These are phyloP conservation scores for Rhododendron simsii DNA, from an alignment of 148 eudicot genomes.

Conservation along the genomic window DNA sequence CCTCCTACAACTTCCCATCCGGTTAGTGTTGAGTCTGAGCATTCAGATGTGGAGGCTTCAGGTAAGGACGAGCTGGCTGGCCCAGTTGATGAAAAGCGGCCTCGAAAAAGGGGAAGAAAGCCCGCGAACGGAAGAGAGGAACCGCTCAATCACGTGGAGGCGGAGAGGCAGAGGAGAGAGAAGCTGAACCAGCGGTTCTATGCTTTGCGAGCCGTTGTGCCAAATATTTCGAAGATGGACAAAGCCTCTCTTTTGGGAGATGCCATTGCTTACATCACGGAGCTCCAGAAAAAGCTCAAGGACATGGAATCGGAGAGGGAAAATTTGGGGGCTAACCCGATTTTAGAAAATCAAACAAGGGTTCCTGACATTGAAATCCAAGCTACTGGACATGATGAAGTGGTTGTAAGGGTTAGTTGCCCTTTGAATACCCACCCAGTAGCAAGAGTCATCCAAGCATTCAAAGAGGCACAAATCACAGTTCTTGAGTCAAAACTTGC, in stretches of 20 bases:
- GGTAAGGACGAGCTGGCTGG: conserved; percentile 42
- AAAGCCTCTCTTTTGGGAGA: conserved; percentile 93
- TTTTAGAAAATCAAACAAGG: conserved; percentile 25
- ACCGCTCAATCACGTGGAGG: conserved; percentile 87
- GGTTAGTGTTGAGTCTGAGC: conserved; percentile 46
- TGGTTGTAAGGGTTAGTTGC: conserved; percentile 55
- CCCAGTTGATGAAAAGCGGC: conserved; percentile 36
- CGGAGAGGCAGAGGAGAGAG: conserved; percentile 84
- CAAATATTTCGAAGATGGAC: conserved; percentile 93
- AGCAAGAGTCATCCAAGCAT: conserved; percentile 49
- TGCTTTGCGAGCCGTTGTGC: conserved; percentile 88
- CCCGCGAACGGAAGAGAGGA: conserved; percentile 70
- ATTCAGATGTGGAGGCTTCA: conserved; percentile 57
- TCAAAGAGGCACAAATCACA: conserved; percentile 49
- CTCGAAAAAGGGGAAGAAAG: conserved; percentile 61
- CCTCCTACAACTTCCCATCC: conserved; percentile 34
- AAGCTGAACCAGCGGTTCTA: conserved; percentile 89
- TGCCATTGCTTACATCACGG: conserved; percentile 81
- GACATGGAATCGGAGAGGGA: conserved; percentile 67
- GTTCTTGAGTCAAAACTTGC: conserved; percentile 59
- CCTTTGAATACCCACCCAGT: conserved; percentile 69
- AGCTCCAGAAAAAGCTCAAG: conserved; percentile 74
- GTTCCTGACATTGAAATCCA: conserved; percentile 43
- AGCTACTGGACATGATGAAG: conserved; percentile 39
- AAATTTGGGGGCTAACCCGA: conserved; percentile 28